phyloP scores from a whole-genome alignment of 1,139 yeast species.

The Saccharomycopsis hybrid region DNA sequence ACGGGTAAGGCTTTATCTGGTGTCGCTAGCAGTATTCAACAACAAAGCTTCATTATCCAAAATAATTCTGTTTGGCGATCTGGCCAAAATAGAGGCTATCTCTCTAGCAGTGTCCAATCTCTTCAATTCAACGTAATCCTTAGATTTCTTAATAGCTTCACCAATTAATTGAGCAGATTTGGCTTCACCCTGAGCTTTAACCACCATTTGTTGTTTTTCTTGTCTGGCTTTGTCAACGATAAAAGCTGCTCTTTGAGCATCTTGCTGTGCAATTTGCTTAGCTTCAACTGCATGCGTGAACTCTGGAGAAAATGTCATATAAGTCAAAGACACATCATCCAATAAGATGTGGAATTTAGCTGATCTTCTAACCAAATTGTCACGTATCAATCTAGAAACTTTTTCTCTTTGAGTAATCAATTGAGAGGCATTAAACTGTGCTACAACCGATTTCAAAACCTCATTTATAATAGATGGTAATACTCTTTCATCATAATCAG shows the following conservation, averaged over 20 bases:
- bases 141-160: conserved; percentile 95
- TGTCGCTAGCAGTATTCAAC: conserved; percentile 78
- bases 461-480: conserved; percentile 96
- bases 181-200: conserved; percentile 98
- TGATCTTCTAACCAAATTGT: conserved; percentile 87
- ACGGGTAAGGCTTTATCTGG: too few species aligned
- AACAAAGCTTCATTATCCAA: conserved; percentile 89
- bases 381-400: conserved; percentile 86
- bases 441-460: conserved; percentile 92
- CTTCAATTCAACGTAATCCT: conserved; percentile 92
- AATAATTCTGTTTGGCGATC: conserved; percentile 85
- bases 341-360: conserved; percentile 76
- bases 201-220: conserved; percentile 94
- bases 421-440: conserved; percentile 97
- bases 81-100: conserved; percentile 78
- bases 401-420: conserved; percentile 97
- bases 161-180: conserved; percentile 97
- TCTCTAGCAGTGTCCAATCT: conserved; percentile 96
- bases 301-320: conserved; percentile 96
- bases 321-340: conserved; percentile 94
- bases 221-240: conserved; percentile 95
- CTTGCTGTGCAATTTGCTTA: conserved; percentile 98
- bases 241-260: conserved; percentile 97
- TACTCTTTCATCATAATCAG: conserved; percentile 92
- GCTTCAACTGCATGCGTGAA: conserved; percentile 98